Conservation (phyloP, 768 basidiomycete species). For the Steccherinum ochraceum region DNA sequence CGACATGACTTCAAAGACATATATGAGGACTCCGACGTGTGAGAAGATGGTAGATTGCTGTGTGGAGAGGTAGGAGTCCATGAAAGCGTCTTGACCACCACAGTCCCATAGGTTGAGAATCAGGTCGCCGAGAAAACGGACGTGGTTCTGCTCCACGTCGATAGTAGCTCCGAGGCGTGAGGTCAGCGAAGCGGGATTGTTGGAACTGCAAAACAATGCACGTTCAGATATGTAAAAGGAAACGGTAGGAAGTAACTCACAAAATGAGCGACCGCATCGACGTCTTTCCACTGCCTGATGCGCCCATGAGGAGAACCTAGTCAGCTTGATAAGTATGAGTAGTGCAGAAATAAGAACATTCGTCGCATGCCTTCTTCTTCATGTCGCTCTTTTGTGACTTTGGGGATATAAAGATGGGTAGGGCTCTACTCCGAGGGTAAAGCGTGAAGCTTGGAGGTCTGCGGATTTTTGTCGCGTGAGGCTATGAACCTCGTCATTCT, state of each 20-base stretch:
- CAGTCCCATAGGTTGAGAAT: conserved; percentile 98
- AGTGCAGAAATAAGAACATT: too few species aligned
- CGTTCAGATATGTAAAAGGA: neutral
- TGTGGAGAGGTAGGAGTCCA: conserved; percentile 91
- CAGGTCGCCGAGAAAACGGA: conserved; percentile 93
- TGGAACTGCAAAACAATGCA: conserved; percentile 54
- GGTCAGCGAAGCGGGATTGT: conserved; percentile 90
- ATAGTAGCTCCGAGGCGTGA: conserved; percentile 92
- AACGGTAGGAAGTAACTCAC: conserved; percentile 39
- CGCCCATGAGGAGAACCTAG: conserved; percentile 97
- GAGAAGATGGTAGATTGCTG: conserved; percentile 94
- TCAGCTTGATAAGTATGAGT: too few species aligned
- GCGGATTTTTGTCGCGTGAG: too few species aligned
- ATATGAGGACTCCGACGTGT: conserved; percentile 95
- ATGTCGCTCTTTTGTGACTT: too few species aligned
- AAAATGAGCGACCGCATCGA: conserved; percentile 99
- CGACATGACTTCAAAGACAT: conserved; percentile 94
- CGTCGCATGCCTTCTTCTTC: conserved; percentile 33
- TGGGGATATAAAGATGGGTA: too few species aligned
- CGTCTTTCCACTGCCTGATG: conserved; percentile 90
- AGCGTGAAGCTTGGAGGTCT: too few species aligned
- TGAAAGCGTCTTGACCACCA: conserved; percentile 96
- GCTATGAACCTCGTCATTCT: too few species aligned
- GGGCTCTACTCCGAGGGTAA: too few species aligned
- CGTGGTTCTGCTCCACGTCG: conserved; percentile 96